Evolutionary conservation across 1,139 yeast genomes (phyloP).

Genomic region (Geotrichum reessii): DNA sequence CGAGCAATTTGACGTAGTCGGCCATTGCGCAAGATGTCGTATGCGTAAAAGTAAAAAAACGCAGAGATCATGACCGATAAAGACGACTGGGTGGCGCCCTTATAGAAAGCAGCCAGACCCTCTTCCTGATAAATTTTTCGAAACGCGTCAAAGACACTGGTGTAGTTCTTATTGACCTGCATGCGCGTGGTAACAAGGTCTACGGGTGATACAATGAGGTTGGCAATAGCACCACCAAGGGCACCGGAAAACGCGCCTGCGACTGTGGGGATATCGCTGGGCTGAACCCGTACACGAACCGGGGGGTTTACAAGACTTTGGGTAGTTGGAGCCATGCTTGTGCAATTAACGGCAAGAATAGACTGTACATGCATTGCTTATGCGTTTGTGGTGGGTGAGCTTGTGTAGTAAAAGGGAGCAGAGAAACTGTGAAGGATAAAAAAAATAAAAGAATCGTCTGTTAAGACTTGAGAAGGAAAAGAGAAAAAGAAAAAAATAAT

Average conservation of each 20-base stretch:
- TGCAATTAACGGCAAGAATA: neutral
- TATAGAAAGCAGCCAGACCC: slow-evolving; percentile 58
- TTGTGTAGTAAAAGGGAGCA: neutral
- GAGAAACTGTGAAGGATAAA: neutral
- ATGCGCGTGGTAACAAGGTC: slow-evolving; percentile 68
- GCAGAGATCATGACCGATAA: slow-evolving; percentile 34
- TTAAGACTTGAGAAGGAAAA: neutral
- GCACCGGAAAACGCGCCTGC: slow-evolving; percentile 77
- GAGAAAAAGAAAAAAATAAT: neutral
- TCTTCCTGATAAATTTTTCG: slow-evolving; percentile 47
- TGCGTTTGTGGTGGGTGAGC: neutral
- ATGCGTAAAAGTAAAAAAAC: slow-evolving; percentile 59
- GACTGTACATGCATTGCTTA: slow-evolving; percentile 7
- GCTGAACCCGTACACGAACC: slow-evolving; percentile 14
- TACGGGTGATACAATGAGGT: slow-evolving; percentile 65
- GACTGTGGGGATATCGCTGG: slow-evolving; percentile 32
- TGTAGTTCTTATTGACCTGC: slow-evolving; percentile 48
- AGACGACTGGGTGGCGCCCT: slow-evolving; percentile 47
- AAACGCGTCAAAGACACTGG: slow-evolving; percentile 56
- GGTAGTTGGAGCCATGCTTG: neutral
- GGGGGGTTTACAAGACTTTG: neutral
- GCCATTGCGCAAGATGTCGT: slow-evolving; percentile 78
- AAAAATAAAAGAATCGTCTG: neutral
- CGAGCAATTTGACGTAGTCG: slow-evolving; percentile 75
- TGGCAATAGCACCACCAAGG: slow-evolving; percentile 72